phyloP scores from a whole-genome alignment of 225 moss, liverwort and hornwort genomes.

The Anthoceros angustus region DNA sequence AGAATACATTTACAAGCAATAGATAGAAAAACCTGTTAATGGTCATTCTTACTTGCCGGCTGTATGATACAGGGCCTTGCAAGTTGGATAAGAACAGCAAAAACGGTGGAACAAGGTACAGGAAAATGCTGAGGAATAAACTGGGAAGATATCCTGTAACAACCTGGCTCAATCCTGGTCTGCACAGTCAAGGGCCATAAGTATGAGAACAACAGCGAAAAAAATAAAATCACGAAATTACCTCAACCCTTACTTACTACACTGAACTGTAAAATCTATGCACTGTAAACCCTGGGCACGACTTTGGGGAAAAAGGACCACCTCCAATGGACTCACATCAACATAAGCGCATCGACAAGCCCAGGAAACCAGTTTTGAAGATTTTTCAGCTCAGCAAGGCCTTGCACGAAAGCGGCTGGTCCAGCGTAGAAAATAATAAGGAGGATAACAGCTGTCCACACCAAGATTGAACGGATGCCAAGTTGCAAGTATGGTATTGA shows the following conservation, averaged over 20 bases:
- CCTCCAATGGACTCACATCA: slow-evolving; percentile 32
- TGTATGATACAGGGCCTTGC: slow-evolving; percentile 60
- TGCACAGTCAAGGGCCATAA: slow-evolving; percentile 17
- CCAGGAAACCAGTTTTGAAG: slow-evolving; percentile 29
- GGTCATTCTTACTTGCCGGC: slow-evolving; percentile 61
- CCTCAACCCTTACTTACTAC: neutral
- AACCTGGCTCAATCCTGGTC: slow-evolving; percentile 56
- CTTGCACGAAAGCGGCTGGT: slow-evolving; percentile 44
- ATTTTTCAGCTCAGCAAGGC: slow-evolving; percentile 32
- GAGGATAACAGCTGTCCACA: slow-evolving; percentile 33
- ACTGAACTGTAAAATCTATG: neutral
- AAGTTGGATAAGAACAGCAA: slow-evolving; percentile 39
- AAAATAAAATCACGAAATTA: neutral
- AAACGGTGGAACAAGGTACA: slow-evolving; percentile 55
- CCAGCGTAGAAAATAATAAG: slow-evolving; percentile 59
- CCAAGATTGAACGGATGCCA: slow-evolving; percentile 40
- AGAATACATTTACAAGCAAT: slow-evolving; percentile 14
- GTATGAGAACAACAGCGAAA: slow-evolving; percentile 7
- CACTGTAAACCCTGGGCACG: neutral
- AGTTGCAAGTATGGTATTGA: slow-evolving; percentile 38
- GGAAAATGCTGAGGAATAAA: slow-evolving; percentile 41
- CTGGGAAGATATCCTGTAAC: slow-evolving; percentile 85
- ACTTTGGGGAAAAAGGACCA: neutral
- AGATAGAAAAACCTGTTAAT: slow-evolving; percentile 61
- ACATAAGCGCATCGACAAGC: slow-evolving; percentile 15